A percentile compares a stretch with the other conserved stretches of the same genome.
Evolutionary conservation across 2,329 filamentous ascomycete species (phyloP).

Genomic region (Colletotrichum brevisporum): DNA sequence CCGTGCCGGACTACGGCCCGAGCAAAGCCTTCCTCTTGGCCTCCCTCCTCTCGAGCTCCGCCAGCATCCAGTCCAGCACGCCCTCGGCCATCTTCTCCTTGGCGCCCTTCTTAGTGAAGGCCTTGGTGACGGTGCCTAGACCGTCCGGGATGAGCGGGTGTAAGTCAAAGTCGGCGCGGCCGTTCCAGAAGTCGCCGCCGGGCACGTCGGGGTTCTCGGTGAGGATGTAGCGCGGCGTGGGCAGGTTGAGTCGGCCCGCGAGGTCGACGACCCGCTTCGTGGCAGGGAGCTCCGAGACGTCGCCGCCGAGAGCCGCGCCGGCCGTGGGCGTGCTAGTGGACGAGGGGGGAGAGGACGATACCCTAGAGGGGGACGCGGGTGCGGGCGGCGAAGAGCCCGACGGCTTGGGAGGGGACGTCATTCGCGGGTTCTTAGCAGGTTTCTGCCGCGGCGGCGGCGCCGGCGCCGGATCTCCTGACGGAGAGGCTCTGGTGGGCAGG

Average conservation of each 20-base stretch:
- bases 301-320: background rate
- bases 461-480: background rate
- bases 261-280: conserved; percentile 50
- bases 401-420: background rate
- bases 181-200: conserved; percentile 52
- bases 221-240: conserved; percentile 52
- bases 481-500: background rate
- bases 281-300: conserved; percentile 30
- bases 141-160: conserved; percentile 48
- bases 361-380: background rate
- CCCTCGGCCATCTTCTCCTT: conserved; percentile 56
- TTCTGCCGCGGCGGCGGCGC: background rate
- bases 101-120: conserved; percentile 52
- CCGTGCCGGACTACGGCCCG: background rate
- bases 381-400: background rate
- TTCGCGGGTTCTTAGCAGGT: conserved; percentile 37
- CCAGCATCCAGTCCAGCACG: conserved; percentile 54
- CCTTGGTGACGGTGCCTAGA: conserved; percentile 51
- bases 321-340: background rate
- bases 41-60: conserved; percentile 41
- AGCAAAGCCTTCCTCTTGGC: background rate
- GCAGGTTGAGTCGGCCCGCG: conserved; percentile 50
- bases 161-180: conserved; percentile 51
- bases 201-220: conserved; percentile 36
- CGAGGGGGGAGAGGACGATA: background rate